Evolutionary conservation across 169 alveolate species (phyloP), one percentile per base, ranked within the genome.

Genomic region (Cryptosporidium ryanae): DNA sequence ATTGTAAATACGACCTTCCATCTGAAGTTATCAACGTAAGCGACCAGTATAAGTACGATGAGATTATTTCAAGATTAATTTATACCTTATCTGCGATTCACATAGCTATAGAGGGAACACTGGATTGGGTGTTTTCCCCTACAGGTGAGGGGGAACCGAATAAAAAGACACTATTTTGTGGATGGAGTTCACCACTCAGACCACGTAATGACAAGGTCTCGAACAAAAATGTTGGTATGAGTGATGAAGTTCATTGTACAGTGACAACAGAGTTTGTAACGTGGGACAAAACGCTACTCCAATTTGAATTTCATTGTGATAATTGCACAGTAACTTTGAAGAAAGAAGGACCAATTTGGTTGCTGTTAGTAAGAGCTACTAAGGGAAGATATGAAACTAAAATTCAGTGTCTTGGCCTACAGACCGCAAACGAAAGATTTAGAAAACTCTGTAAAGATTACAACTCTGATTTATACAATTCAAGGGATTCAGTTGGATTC

Each of bases 261-360:
- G 63, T 76, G 38, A 32, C 68, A 12, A 32, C 71, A 25, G 87
- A 76, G 13, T 59, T 76, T 59, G 87, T 76, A 18, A 18, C 87
- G 31, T 76, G 87, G 87, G 87, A 76, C 15, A 76, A 61, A 25
- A 44, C 76, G 21, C 63, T 21, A 27, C 25, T 76, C 25, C 76
- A 76, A 43, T 76, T 59, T 61, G 68, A 76, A 18, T 76, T 76
- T 76, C 68, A 55, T 23, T 76, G 87, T n/a, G 71, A 61, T 61
- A 55, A 76, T n/a, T 55, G 65, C 38, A 61, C 68, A 18, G 23
- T 76, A 21, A 76, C 66, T 17, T 65, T 76, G 23, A 76, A 70
- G 38, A 76, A 76, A 76, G 87, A 76, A 61, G 87, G 87, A n/a
- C 87, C 87, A 21, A 61, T 76, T 27, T 76, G 87, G 87, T 38